Conservation (phyloP, 169 alveolate genomes). For the Besnoitia besnoiti region DNA sequence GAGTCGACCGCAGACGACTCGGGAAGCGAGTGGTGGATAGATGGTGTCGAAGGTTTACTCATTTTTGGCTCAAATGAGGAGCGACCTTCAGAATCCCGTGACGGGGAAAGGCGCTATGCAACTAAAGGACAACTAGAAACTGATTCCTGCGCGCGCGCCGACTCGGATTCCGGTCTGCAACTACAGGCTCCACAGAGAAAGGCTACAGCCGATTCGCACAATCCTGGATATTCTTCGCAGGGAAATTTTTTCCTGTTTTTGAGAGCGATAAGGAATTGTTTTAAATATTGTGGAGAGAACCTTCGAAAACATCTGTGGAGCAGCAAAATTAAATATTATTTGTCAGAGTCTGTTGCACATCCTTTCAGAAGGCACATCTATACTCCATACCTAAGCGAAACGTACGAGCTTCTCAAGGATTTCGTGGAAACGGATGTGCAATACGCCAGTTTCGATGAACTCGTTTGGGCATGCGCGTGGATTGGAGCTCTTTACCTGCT, state of each 20-base stretch:
- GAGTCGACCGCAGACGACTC: no score
- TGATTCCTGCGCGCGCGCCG: not conserved
- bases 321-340: not conserved
- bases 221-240: not conserved
- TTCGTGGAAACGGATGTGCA: slow-evolving; percentile 43
- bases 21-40: no score
- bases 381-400: slow-evolving; percentile 14
- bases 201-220: not conserved
- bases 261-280: not conserved
- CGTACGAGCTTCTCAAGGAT: not conserved
- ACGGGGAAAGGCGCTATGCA: no score
- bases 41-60: no score
- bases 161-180: not conserved
- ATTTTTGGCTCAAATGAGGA: no score
- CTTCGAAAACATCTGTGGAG: not conserved
- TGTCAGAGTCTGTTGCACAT: not conserved
- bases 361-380: not conserved
- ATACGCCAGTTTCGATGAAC: slow-evolving; percentile 20
- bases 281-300: no score
- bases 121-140: not conserved
- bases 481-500: slow-evolving; percentile 24
- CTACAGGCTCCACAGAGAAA: not conserved
- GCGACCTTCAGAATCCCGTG: no score
- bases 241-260: not conserved
- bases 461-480: slow-evolving; percentile 43